Base-by-base conservation (phyloP, 352 stramenopile genomes). In the Pythium aristosporum region DNA sequence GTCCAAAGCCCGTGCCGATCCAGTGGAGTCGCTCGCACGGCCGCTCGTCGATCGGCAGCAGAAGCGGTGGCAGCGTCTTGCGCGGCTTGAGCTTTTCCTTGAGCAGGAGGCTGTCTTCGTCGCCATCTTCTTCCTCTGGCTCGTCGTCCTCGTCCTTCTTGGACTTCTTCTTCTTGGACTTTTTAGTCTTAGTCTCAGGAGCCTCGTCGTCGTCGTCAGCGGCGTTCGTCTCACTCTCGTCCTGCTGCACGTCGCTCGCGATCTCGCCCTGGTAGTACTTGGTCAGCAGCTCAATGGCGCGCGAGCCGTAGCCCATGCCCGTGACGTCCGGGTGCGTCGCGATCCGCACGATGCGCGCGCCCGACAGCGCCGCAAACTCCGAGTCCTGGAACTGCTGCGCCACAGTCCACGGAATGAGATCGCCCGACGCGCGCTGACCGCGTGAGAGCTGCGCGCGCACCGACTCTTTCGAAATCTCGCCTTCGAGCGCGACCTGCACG, bases 351-450 rank as follows among this genome's bases (percentile, higher is more conserved):
- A 99, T 85, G 52, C 98, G 89, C 4, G 96, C 97, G 39, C 98
- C 98, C 30, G 92, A 98, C 18, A 99, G 89, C 65, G 94, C 81
- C 23, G 96, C 96, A 73, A 99, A 99, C 50, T 99, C 97, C 18
- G 87, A 92, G 81, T 99, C 97, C 75, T 99, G 96, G 82, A 99
- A 99, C 79, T 99, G 98, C 77, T 99, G 98, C 51, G 95, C 91
- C 21, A 99, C 88, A 16, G 96, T 99, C 98, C 98, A 99, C 1
- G 98, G 97, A 75, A 99, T 99, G 21, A 99, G 76, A 84, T 99
- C 98, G 44, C 97, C 98, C 9, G 94, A 96, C 15, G 96, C 96
- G 36, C 97, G 88, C 73, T 99, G 94, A n/a, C 98, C 98, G 48
- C 95, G 82, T 10, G 94, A 79, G 21, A 99, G 80, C 65, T 99